Conservation (phyloP, 805 yeast genomes). For the Candida boidinii region DNA sequence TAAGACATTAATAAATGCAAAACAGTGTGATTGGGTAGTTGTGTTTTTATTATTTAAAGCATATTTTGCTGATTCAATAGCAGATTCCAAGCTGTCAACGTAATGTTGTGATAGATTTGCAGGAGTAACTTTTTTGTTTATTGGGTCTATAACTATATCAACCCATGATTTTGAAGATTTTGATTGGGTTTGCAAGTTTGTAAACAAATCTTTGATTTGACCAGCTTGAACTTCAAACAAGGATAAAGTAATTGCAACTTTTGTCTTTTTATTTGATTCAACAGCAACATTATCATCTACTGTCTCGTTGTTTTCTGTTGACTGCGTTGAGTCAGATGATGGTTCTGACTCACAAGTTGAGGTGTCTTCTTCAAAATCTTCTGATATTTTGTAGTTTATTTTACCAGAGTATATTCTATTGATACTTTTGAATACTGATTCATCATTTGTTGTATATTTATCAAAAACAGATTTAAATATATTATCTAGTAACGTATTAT, state of each 20-base stretch:
- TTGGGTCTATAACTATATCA: slow-evolving; percentile 33
- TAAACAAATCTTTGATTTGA: slow-evolving; percentile 29
- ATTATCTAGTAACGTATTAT: no score
- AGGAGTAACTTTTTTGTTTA: slow-evolving; percentile 36
- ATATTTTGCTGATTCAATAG: slow-evolving; percentile 27
- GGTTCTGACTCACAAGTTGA: no score
- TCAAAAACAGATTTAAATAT: no score
- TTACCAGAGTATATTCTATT: no score
- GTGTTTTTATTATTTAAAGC: slow-evolving; percentile 31
- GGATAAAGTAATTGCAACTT: slow-evolving; percentile 41
- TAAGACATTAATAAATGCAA: slow-evolving; percentile 32
- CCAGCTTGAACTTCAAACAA: slow-evolving; percentile 48
- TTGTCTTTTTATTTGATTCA: no score
- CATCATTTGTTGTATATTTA: no score
- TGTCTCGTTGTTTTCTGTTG: no score
- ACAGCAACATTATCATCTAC: no score
- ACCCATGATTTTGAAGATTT: slow-evolving; percentile 19
- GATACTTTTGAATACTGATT: no score
- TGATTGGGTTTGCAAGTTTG: slow-evolving; percentile 14
- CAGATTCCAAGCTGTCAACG: slow-evolving; percentile 28
- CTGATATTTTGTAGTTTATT: no score
- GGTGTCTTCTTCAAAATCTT: no score
- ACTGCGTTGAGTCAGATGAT: no score
- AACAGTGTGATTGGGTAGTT: slow-evolving; percentile 43
- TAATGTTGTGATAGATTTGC: slow-evolving; percentile 30